Base-by-base conservation (phyloP, 768 basidiomycete species). In the Lentinula aciculospora region DNA sequence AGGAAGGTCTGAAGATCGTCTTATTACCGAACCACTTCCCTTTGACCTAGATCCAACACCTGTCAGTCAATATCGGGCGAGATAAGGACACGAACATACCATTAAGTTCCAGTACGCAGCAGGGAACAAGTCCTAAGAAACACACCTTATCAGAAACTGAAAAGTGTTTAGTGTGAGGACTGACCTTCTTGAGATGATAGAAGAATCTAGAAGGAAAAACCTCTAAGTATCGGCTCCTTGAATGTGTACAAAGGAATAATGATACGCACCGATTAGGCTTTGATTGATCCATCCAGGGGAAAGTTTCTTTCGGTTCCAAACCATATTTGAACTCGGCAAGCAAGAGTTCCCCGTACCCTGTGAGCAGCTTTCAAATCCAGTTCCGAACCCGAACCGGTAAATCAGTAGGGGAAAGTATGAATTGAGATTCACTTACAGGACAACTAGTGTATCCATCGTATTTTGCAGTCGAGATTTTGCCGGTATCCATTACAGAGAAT, bases 241-340 rank as follows among this genome's bases (percentile, higher is more conserved):
- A 23, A 53, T 27, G n/a, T n/a, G n/a, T n/a, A n/a, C n/a, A n/a
- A n/a, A n/a, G n/a, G 40, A 28, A 7, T n/a, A 36, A 28, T 19
- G 29, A 27, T 12, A 72, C 79, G 59, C 60, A 89, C 92, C 86
- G 79, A 65, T 86, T 80, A 36, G 86, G 87, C 59, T 80, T 83
- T n/a, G 76, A 69, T 72, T 97, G 94, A 67, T 96, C 85, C 31
- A 93, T 72, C 63, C 81, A 66, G 15, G 80, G 72, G 66, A 99
- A 98, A 0, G 90, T 82, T 73, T 98, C 96, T 63, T 93, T 86
- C 1, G 94, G 91, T 66, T 86, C 82, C 1, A 87, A 73, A 15
- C 92, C 94, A 70, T 98, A 99, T 69, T 90, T 92, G 80, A 98
- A 98, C 71, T 98, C 95, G 27, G 91, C 88, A 55, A 98, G 78